A percentile compares a stretch with the other conserved stretches of the same genome.
Evolutionary conservation across 768 basidiomycete species (phyloP).

Genomic region (Macrocybe gigantea): DNA sequence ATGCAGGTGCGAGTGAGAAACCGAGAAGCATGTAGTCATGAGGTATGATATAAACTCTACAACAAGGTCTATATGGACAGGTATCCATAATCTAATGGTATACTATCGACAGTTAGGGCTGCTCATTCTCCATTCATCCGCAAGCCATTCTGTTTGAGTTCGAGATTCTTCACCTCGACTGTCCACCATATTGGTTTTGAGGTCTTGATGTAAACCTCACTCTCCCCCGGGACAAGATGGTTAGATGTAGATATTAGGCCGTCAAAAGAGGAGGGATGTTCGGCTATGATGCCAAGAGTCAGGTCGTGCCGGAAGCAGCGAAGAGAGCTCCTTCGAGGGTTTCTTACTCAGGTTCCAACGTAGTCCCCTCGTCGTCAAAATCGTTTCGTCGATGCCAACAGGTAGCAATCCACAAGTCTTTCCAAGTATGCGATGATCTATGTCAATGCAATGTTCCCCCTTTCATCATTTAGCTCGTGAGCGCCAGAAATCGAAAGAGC

Average conservation of each 20-base stretch:
- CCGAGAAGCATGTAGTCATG: too few relatives aligned
- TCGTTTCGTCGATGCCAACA: slow-evolving; percentile 71
- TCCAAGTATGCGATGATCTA: slow-evolving; percentile 73
- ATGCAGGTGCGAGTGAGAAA: too few relatives aligned
- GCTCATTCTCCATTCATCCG: too few relatives aligned
- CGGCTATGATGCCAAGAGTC: slow-evolving; percentile 29
- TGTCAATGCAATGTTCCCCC: slow-evolving; percentile 78
- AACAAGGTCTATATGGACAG: too few relatives aligned
- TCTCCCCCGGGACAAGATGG: slow-evolving; percentile 67
- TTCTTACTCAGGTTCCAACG: slow-evolving; percentile 83
- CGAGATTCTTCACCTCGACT: slow-evolving; percentile 48
- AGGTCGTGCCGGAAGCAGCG: background rate
- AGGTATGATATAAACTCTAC: too few relatives aligned
- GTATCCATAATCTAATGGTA: too few relatives aligned
- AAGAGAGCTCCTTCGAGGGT: background rate
- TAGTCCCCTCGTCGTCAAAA: slow-evolving; percentile 78
- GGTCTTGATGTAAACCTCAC: slow-evolving; percentile 67
- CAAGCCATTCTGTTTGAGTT: too few relatives aligned
- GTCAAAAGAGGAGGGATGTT: slow-evolving; percentile 70
- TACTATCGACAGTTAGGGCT: too few relatives aligned
- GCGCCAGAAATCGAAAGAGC: background rate
- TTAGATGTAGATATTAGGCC: slow-evolving; percentile 92
- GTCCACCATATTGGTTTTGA: slow-evolving; percentile 89
- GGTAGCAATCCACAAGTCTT: slow-evolving; percentile 95
- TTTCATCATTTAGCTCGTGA: slow-evolving; percentile 20